Evolutionary conservation across 1,139 yeast genomes (phyloP).

Genomic region (Insectozyma bohioensis): DNA sequence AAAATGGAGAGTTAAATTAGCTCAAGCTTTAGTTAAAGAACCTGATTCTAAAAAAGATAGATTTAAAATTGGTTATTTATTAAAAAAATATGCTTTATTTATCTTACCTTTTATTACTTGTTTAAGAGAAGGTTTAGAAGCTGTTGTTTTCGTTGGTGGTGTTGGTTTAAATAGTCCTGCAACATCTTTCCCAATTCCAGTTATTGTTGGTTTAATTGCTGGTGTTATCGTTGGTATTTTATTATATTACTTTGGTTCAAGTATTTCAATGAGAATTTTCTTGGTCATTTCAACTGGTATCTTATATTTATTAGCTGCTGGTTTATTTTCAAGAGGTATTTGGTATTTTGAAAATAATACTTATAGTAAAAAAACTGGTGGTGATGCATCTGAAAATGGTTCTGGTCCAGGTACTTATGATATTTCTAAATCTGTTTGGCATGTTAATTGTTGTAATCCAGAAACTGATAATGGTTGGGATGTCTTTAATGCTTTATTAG

Average conservation of each 20-base stretch:
- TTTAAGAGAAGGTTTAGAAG: slow-evolving; percentile 88
- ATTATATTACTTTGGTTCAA: slow-evolving; percentile 75
- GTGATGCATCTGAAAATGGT: slow-evolving; percentile 87
- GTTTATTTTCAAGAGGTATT: slow-evolving; percentile 84
- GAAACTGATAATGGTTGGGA: slow-evolving; percentile 90
- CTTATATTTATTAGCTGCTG: slow-evolving; percentile 83
- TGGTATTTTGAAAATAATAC: slow-evolving; percentile 77
- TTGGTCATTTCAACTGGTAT: slow-evolving; percentile 78
- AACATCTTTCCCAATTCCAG: slow-evolving; percentile 82
- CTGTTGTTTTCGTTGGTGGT: slow-evolving; percentile 89
- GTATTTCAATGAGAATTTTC: slow-evolving; percentile 76
- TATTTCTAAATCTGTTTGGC: slow-evolving; percentile 77
- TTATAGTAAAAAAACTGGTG: slow-evolving; percentile 68
- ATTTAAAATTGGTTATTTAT: slow-evolving; percentile 36
- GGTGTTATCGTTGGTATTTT: slow-evolving; percentile 66
- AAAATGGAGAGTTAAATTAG: slow-evolving; percentile 89
- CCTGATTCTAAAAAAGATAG: slow-evolving; percentile 31
- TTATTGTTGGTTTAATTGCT: slow-evolving; percentile 70
- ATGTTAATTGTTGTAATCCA: slow-evolving; percentile 92
- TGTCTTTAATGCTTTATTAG: slow-evolving; percentile 61
- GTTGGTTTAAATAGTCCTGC: slow-evolving; percentile 79
- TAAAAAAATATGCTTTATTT: slow-evolving; percentile 73
- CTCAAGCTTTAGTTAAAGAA: slow-evolving; percentile 60
- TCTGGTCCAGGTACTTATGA: slow-evolving; percentile 92
- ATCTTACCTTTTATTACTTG: slow-evolving; percentile 80